phyloP scores from a whole-genome alignment of 176 grass and related monocot genomes.

The Dendrocalamus sinicus region DNA sequence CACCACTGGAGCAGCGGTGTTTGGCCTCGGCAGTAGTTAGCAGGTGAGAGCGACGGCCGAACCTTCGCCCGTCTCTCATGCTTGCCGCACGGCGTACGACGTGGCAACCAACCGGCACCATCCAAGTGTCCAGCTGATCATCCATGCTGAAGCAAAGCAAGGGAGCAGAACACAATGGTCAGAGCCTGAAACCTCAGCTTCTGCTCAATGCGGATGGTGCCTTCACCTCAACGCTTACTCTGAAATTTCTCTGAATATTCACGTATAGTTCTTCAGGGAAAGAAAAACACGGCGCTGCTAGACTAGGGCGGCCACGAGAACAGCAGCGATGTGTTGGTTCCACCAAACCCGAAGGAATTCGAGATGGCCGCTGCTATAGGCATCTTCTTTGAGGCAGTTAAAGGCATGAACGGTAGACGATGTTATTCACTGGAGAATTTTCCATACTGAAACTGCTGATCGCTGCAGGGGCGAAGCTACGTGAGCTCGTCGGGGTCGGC shows the following conservation, averaged over 20 bases:
- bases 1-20: neutral
- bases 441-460: too few relatives aligned
- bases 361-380: slow-evolving; percentile 74
- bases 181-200: slow-evolving; percentile 9
- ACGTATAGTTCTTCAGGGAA: neutral
- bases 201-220: slow-evolving; percentile 40
- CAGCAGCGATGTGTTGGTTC: slow-evolving; percentile 83
- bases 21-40: neutral
- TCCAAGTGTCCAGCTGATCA: neutral
- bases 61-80: neutral
- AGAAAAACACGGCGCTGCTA: neutral
- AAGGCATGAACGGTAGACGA: too few relatives aligned
- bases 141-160: neutral
- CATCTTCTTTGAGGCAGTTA: slow-evolving; percentile 62
- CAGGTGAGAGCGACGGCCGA: slow-evolving; percentile 19
- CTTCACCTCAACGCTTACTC: neutral
- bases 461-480: too few relatives aligned
- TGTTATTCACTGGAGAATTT: too few relatives aligned
- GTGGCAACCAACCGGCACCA: neutral
- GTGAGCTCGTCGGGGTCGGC: too few relatives aligned
- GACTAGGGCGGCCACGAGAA: slow-evolving; percentile 54
- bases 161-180: neutral
- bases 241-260: slow-evolving; percentile 2
- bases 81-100: neutral
- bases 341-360: slow-evolving; percentile 93